phyloP scores from a whole-genome alignment of 2,329 filamentous ascomycete genomes.

The Paraphaeosphaeria sporulosa region DNA sequence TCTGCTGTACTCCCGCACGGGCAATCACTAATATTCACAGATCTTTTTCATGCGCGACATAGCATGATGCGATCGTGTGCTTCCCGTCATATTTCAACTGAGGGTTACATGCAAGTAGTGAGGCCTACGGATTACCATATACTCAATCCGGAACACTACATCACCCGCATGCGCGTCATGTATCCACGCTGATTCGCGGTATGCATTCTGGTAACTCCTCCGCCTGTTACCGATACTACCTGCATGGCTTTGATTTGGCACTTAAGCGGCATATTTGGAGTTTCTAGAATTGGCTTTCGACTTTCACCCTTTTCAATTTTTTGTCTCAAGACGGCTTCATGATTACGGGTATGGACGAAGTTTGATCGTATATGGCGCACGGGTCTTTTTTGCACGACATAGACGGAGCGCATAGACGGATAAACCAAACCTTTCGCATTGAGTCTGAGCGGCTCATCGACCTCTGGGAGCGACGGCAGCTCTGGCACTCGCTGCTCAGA shows the following conservation, averaged over 20 bases:
- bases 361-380: not conserved
- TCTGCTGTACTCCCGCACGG: not conserved
- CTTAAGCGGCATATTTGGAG: slow-evolving; percentile 24
- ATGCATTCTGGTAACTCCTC: not conserved
- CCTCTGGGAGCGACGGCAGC: slow-evolving; percentile 19
- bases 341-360: not conserved
- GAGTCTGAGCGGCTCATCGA: slow-evolving; percentile 7
- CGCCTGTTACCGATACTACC: not conserved
- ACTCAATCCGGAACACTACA: not conserved
- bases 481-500: slow-evolving; percentile 13
- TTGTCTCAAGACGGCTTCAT: not conserved
- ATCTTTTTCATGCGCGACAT: not conserved
- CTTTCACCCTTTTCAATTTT: not conserved
- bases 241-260: not conserved
- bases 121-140: not conserved
- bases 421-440: slow-evolving; percentile 8
- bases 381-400: slow-evolving; percentile 14
- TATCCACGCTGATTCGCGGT: not conserved
- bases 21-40: not conserved
- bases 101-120: not conserved
- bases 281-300: slow-evolving; percentile 8
- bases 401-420: slow-evolving; percentile 14
- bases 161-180: slow-evolving; percentile 8
- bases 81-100: not conserved
- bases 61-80: slow-evolving; percentile 4